Evolutionary conservation across 208 protist genomes (phyloP).

Genomic region (Trypanosoma melophagium): DNA sequence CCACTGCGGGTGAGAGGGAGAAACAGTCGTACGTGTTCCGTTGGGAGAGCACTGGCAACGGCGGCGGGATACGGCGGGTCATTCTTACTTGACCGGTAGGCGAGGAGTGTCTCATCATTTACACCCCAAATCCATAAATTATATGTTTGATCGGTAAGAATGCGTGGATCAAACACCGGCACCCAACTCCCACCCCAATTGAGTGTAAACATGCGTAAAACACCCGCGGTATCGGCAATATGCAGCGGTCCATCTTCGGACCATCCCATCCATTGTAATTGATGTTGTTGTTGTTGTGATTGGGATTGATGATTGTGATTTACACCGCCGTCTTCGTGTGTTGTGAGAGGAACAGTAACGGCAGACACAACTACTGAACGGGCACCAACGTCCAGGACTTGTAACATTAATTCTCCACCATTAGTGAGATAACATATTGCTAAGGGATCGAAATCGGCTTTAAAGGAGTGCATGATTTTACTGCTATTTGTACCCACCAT

Average conservation of each 20-base stretch:
- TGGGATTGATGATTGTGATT: no score
- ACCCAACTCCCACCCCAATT: slow-evolving; percentile 82
- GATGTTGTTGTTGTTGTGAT: no score
- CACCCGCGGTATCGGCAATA: slow-evolving; percentile 75
- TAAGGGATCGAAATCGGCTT: slow-evolving; percentile 74
- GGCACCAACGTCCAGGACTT: slow-evolving; percentile 77
- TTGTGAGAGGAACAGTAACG: slow-evolving; percentile 57
- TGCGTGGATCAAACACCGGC: slow-evolving; percentile 75
- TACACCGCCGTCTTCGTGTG: slow-evolving; percentile 39
- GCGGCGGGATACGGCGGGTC: slow-evolving; percentile 76
- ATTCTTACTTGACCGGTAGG: slow-evolving; percentile 61
- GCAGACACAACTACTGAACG: slow-evolving; percentile 45
- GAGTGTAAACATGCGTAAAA: slow-evolving; percentile 78
- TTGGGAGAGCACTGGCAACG: slow-evolving; percentile 58
- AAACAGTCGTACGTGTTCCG: slow-evolving; percentile 61
- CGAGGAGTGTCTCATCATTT: slow-evolving; percentile 60
- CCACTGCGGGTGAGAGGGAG: slow-evolving; percentile 56
- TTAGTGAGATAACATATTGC: slow-evolving; percentile 56
- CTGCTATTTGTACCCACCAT: slow-evolving; percentile 77
- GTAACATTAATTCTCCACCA: slow-evolving; percentile 44
- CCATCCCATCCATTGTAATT: slow-evolving; percentile 88
- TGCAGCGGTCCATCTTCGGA: slow-evolving; percentile 86
- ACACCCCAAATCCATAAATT: slow-evolving; percentile 66
- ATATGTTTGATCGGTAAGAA: slow-evolving; percentile 33
- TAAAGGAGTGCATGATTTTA: slow-evolving; percentile 57